These are phyloP conservation scores for Capsicum chinense DNA, from an alignment of 257 asterid genomes.

Conservation along the genomic window DNA sequence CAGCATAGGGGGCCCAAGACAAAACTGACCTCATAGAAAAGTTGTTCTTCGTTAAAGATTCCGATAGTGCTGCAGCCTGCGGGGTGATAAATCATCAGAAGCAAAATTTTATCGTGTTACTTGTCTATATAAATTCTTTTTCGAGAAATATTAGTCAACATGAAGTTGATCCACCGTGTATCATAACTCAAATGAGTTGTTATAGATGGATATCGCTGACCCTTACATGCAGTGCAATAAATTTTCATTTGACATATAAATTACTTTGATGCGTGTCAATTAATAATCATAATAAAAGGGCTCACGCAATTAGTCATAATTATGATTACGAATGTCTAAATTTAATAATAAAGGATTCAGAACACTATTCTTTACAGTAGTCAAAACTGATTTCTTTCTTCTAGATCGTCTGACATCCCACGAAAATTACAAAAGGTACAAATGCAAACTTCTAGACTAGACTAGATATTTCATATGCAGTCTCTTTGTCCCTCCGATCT, in stretches of 20 bases:
- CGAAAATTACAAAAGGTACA: neutral
- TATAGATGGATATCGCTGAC: neutral
- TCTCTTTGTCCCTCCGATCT: neutral
- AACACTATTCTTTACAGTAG: neutral
- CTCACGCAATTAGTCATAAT: neutral
- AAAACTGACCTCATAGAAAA: neutral
- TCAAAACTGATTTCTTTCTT: neutral
- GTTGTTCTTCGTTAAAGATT: neutral
- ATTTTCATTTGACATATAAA: neutral
- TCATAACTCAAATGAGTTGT: neutral
- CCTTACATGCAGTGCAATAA: neutral
- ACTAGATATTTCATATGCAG: neutral
- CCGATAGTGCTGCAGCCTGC: neutral
- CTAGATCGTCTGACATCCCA: neutral
- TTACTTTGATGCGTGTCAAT: neutral
- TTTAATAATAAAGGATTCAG: neutral
- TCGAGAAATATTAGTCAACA: neutral
- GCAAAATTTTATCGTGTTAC: neutral
- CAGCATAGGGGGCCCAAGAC: constrained; percentile 40
- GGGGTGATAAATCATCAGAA: neutral
- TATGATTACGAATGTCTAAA: neutral
- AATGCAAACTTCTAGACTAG: neutral
- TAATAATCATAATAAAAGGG: neutral
- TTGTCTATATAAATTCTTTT: neutral
- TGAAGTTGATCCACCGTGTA: neutral